Conservation (phyloP, 805 yeast genomes). For the Suhomyces pyralidae region DNA sequence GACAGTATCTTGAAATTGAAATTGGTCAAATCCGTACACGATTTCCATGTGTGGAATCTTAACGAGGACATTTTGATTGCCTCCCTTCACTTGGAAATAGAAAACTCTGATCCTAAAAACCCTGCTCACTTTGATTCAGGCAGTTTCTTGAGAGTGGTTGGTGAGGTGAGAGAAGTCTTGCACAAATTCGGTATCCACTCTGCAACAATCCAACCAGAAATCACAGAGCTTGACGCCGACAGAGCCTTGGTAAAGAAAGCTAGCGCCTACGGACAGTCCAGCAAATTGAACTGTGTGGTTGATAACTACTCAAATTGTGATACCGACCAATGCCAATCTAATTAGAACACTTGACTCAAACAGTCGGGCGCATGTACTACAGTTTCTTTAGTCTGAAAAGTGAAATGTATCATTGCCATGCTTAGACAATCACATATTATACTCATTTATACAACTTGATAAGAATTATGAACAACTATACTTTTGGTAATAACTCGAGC, state of each 20-base stretch:
- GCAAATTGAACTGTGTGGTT: slow-evolving; percentile 24
- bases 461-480: background rate
- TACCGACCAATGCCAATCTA: slow-evolving; percentile 20
- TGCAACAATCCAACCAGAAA: slow-evolving; percentile 94
- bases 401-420: background rate
- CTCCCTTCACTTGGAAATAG: slow-evolving; percentile 79
- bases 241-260: slow-evolving; percentile 5
- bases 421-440: background rate
- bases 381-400: background rate
- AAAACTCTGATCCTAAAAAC: slow-evolving; percentile 31
- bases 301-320: slow-evolving; percentile 33
- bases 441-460: background rate
- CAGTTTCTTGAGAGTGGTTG: slow-evolving; percentile 63
- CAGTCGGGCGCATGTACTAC: background rate
- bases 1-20: slow-evolving; percentile 63
- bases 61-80: slow-evolving; percentile 86
- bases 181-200: slow-evolving; percentile 86
- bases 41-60: slow-evolving; percentile 94
- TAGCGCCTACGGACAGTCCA: slow-evolving; percentile 31
- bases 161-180: slow-evolving; percentile 70
- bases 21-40: slow-evolving; percentile 84
- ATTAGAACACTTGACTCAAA: background rate
- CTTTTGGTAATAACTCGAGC: background rate
- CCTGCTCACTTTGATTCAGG: slow-evolving; percentile 39
- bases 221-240: slow-evolving; percentile 32